These are phyloP conservation scores for Phytophthora hibernalis DNA, from an alignment of 352 stramenopile genomes.

Conservation along the genomic window DNA sequence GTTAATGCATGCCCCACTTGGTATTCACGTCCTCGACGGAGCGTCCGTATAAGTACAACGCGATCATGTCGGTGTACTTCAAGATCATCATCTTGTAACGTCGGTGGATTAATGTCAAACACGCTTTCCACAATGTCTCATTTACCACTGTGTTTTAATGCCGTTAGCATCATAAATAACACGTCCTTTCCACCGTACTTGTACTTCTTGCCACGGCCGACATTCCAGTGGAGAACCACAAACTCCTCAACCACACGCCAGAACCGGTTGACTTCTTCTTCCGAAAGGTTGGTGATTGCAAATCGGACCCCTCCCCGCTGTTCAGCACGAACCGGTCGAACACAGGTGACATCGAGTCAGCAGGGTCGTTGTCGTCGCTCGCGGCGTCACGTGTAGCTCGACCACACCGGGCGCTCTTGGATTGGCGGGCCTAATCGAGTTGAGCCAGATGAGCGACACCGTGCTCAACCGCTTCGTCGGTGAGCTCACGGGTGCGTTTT, in stretches of 20 bases:
- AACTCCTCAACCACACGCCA: slow-evolving; percentile 8
- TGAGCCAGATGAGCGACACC: slow-evolving; percentile 6
- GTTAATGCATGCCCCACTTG: not conserved
- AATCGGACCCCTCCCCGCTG: not conserved
- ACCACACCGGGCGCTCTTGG: slow-evolving; percentile 7
- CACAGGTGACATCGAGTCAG: slow-evolving; percentile 7
- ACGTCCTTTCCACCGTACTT: slow-evolving; percentile 14
- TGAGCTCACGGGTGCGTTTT: slow-evolving; percentile 4
- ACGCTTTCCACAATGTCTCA: slow-evolving; percentile 14
- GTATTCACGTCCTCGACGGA: not conserved
- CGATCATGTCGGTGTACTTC: slow-evolving; percentile 5
- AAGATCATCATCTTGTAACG: slow-evolving; percentile 6
- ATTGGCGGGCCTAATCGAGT: slow-evolving; percentile 3
- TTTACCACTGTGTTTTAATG: slow-evolving; percentile 3
- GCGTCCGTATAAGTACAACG: slow-evolving; percentile 3
- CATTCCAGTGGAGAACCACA: slow-evolving; percentile 12
- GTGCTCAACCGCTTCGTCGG: slow-evolving; percentile 7
- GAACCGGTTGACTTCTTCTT: slow-evolving; percentile 4
- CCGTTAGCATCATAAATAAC: slow-evolving; percentile 1
- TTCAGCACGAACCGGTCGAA: slow-evolving; percentile 8
- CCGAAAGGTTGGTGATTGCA: slow-evolving; percentile 13
- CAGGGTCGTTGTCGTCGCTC: not conserved
- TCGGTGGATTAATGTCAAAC: slow-evolving; percentile 8
- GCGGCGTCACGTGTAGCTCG: slow-evolving; percentile 2
- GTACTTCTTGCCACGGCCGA: slow-evolving; percentile 19